Conservation (phyloP, 192 early-diverging fungal species). For the Rhizophagus sp. region DNA sequence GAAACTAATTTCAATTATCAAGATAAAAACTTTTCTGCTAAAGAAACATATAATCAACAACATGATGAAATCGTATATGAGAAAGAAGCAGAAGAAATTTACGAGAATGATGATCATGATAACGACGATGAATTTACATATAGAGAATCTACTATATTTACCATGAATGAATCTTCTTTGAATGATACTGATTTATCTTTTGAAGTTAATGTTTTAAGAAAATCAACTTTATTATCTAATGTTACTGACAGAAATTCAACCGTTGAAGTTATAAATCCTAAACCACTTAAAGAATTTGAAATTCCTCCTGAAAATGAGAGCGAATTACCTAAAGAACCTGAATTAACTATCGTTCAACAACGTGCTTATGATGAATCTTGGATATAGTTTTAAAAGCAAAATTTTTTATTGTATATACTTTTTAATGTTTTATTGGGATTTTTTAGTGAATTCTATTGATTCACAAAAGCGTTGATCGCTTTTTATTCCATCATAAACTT, state of each 20-base stretch:
- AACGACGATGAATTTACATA: background rate
- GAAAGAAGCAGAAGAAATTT: background rate
- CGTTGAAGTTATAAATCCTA: background rate
- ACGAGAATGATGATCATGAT: background rate
- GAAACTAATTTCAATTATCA: background rate
- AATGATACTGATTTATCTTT: slow-evolving; percentile 19
- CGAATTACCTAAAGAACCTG: background rate
- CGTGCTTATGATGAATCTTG: slow-evolving; percentile 1
- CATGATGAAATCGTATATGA: background rate
- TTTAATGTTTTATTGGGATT: too few relatives aligned
- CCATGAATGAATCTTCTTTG: background rate
- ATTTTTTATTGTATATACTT: too few relatives aligned
- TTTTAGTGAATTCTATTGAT: too few relatives aligned
- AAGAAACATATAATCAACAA: background rate
- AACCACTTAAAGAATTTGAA: background rate
- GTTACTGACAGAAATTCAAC: background rate
- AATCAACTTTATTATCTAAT: background rate
- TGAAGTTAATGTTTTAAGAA: slow-evolving; percentile 12
- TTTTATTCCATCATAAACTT: too few relatives aligned
- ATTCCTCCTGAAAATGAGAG: background rate
- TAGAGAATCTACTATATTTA: background rate
- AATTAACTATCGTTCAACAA: background rate
- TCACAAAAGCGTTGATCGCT: too few relatives aligned
- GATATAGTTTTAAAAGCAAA: background rate
- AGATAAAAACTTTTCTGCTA: background rate